phyloP scores from a whole-genome alignment of 129 eudicot species.

The Smallanthus sonchifolius region DNA sequence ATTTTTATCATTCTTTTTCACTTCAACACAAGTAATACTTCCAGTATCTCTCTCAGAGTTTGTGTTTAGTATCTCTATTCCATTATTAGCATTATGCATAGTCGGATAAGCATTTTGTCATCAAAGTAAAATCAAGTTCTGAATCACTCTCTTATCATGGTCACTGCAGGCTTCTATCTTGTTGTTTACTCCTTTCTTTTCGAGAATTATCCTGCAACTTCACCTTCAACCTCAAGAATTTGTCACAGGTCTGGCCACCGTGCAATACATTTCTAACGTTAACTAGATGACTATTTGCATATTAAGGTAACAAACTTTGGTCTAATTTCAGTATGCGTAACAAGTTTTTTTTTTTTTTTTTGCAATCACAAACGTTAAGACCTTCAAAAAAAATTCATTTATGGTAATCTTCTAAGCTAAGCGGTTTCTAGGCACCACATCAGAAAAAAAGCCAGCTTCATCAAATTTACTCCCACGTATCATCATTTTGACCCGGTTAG shows the following conservation, averaged over 20 bases:
- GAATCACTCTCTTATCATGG: conserved; percentile 22
- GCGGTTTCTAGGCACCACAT: not conserved
- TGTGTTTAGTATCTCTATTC: not conserved
- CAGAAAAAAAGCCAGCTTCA: not conserved
- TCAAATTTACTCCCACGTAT: not conserved
- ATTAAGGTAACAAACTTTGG: conserved; percentile 3
- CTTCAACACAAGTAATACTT: not conserved
- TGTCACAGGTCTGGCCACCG: conserved; percentile 64
- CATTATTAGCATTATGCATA: not conserved
- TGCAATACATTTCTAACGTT: not conserved
- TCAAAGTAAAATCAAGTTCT: conserved; percentile 7
- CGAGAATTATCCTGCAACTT: conserved; percentile 70
- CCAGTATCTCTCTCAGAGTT: not conserved
- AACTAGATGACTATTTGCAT: not conserved
- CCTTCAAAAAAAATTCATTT: not conserved
- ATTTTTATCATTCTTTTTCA: conserved; percentile 15
- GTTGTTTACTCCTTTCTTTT: conserved; percentile 68
- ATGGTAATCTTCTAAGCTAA: not conserved
- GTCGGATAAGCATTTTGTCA: conserved; percentile 5
- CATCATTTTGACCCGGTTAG: not conserved
- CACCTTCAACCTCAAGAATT: conserved; percentile 94
- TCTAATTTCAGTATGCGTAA: not conserved
- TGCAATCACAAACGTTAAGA: not conserved
- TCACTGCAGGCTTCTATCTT: conserved; percentile 76
- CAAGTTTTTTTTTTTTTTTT: too few species aligned